Evolutionary conservation across 148 eudicot species (phyloP), one percentile per base, ranked within the genome.

Genomic region (Rhododendron ferrugineum): DNA sequence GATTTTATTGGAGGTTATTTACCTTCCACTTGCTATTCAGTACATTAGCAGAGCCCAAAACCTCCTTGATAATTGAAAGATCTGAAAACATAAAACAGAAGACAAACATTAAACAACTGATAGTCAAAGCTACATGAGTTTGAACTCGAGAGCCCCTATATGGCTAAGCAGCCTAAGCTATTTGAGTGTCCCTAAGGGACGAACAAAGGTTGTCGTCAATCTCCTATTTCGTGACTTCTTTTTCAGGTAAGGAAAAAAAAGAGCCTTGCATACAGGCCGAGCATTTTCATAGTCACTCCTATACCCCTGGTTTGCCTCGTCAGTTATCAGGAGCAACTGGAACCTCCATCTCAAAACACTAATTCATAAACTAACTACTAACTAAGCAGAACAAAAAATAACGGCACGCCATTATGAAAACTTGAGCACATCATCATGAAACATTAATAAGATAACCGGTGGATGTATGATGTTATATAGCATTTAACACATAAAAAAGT

Each of bases 1-100:
- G 37, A 73, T 26, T 26, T 56, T 28, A 75, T 28, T 20, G 37
- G 84, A 86, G 13, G 23, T 54, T 11, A 34, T 50, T 86, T 90
- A 97, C 99, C 98, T 97, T 97, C 99, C 98, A 94, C 89, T 92
- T 97, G 93, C 91, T 89, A 90, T 90, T 95, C 46, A 95, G 86
- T 81, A 92, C 86, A 84, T 78, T 89, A 79, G 96, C 89, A 80
- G 86, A 88, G 81, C 90, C 86, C 89, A 97, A 40, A 84, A 95
- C 91, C 85, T 97, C 96, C 91, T 95, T 93, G 85, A 97, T 92
- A 58, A 92, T 49, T 22, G 94, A 87, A 88, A 97, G 98, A 94
- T 93, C 99, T 97, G 94, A 80, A 90, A 84, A 66, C 75, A 87
- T 79, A 79, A 85, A 88, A n/a, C 70, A 64, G n/a, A 58, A 62